phyloP scores from a whole-genome alignment of 1,139 yeast species.

The Diutina siamensis region DNA sequence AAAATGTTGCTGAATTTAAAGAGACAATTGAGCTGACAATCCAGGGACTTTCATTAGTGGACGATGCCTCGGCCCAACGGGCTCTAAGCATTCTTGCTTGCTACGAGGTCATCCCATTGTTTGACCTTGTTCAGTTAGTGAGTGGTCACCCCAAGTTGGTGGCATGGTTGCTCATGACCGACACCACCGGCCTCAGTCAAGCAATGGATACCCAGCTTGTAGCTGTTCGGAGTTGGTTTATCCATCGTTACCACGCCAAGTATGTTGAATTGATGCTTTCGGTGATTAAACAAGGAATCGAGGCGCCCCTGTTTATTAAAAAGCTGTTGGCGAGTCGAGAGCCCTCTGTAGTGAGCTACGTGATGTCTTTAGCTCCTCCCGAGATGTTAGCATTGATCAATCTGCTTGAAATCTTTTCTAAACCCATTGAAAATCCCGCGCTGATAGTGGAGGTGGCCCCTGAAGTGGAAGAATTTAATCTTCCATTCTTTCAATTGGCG shows the following conservation, averaged over 20 bases:
- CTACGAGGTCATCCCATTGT: not conserved
- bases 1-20: not conserved
- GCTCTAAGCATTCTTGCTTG: not conserved
- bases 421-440: not conserved
- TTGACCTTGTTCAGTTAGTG: not conserved
- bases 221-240: conserved; percentile 1
- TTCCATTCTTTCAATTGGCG: not conserved
- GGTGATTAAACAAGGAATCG: not conserved
- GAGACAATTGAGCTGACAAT: not conserved
- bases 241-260: not conserved
- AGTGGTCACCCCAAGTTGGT: not conserved
- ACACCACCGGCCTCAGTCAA: not conserved
- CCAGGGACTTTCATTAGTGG: not conserved
- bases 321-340: not conserved
- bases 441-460: not conserved
- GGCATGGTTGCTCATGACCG: not conserved
- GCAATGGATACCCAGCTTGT: not conserved
- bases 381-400: not conserved
- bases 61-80: not conserved
- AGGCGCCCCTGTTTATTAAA: not conserved
- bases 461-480: not conserved
- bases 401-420: not conserved
- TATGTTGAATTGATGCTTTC: not conserved
- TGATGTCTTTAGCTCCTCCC: not conserved
- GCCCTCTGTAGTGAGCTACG: not conserved